Conservation (phyloP, 2,329 filamentous ascomycete species). For the Trematosphaeria pertusa region DNA sequence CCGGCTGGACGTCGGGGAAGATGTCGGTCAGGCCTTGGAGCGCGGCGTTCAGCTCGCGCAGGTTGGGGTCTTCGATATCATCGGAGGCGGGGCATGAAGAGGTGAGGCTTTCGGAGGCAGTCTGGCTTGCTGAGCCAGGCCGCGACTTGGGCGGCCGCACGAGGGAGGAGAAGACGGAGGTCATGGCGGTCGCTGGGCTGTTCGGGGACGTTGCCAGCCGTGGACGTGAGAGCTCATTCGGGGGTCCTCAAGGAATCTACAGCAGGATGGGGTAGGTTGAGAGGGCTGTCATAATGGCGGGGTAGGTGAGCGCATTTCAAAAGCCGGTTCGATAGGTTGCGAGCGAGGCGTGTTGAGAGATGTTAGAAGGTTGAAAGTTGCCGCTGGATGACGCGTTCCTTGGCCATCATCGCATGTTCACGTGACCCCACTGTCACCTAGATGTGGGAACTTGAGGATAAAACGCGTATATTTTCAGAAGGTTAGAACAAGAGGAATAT, state of each 20-base stretch:
- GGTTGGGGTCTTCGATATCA: conserved; percentile 58
- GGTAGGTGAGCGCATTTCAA: background rate
- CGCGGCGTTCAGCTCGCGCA: conserved; percentile 73
- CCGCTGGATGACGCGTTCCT: conserved; percentile 22
- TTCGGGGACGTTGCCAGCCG: conserved; percentile 5
- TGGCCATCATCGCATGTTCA: conserved; percentile 18
- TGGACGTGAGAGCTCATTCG: conserved; percentile 14
- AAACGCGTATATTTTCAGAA: no score
- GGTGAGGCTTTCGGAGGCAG: conserved; percentile 8
- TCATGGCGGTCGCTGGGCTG: no score
- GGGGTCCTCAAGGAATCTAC: background rate
- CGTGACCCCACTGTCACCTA: no score
- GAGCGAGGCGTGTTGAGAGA: background rate
- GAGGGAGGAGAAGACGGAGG: conserved; percentile 46
- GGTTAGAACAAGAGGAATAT: no score
- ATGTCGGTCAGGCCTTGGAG: conserved; percentile 73
- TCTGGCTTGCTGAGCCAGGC: conserved; percentile 21
- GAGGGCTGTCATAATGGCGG: background rate
- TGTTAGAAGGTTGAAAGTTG: background rate
- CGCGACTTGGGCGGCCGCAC: conserved; percentile 34
- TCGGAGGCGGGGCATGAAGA: conserved; percentile 3
- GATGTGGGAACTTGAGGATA: no score
- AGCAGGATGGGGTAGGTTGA: background rate
- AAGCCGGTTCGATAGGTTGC: background rate
- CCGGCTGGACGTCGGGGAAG: conserved; percentile 81